A percentile compares a stretch with the other conserved stretches of the same genome.
Conservation (phyloP, 805 yeast species). For the Metschnikowia lunata region DNA sequence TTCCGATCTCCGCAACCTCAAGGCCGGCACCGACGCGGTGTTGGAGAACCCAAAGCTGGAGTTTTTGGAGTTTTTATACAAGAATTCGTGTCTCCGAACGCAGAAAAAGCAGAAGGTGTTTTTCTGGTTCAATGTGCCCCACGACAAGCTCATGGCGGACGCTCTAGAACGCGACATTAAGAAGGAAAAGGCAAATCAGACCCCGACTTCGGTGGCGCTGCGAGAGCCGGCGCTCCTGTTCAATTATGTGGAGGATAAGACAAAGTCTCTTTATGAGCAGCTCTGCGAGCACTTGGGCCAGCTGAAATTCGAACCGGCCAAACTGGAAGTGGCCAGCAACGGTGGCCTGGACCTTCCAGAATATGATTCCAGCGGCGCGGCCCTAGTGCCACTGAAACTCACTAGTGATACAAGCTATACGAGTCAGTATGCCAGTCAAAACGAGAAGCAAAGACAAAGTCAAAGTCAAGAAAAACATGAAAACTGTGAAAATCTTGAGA, state of each 20-base stretch:
- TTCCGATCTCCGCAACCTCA: slow-evolving; percentile 81
- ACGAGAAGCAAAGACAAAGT: too few relatives aligned
- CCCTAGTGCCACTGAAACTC: neutral
- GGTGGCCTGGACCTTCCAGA: too few relatives aligned
- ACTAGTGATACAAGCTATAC: neutral
- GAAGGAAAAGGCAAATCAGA: slow-evolving; percentile 58
- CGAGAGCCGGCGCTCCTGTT: slow-evolving; percentile 80
- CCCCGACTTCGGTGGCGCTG: slow-evolving; percentile 67
- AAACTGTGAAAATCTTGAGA: too few relatives aligned
- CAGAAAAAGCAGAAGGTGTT: slow-evolving; percentile 97
- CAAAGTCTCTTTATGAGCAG: slow-evolving; percentile 51
- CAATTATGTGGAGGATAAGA: slow-evolving; percentile 47
- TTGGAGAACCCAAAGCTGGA: slow-evolving; percentile 83
- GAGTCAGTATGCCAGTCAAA: neutral
- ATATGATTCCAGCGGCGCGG: neutral
- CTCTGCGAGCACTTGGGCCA: slow-evolving; percentile 41
- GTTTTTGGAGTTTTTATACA: slow-evolving; percentile 77
- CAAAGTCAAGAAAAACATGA: too few relatives aligned
- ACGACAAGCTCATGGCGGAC: slow-evolving; percentile 86
- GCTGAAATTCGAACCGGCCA: slow-evolving; percentile 8
- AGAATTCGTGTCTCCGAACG: slow-evolving; percentile 83
- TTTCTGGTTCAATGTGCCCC: slow-evolving; percentile 95
- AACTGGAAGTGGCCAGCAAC: slow-evolving; percentile 10
- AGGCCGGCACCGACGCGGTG: slow-evolving; percentile 82
- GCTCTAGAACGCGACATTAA: slow-evolving; percentile 90